A percentile compares a stretch with the other conserved stretches of the same genome.
phyloP scores from a whole-genome alignment of 371 early-diverging fungal genomes.

The Entomophthora muscae region DNA sequence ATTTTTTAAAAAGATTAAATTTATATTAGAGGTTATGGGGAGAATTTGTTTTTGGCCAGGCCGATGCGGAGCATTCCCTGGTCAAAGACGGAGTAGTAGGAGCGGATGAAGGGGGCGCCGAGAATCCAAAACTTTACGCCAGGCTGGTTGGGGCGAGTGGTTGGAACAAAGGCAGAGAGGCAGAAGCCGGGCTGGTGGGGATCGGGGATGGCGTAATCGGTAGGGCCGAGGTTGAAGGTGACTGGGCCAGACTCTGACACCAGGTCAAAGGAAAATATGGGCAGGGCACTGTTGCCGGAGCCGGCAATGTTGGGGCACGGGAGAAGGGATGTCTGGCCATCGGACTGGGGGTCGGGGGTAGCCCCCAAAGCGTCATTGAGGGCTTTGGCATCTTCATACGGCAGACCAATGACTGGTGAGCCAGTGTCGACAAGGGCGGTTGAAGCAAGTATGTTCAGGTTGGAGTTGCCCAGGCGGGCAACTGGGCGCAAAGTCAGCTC shows the following conservation, averaged over 20 bases:
- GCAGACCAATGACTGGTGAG: neutral
- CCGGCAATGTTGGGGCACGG: conserved; percentile 15
- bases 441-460: neutral
- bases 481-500: neutral
- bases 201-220: conserved; percentile 52
- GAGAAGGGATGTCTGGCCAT: conserved; percentile 5
- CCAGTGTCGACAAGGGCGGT: neutral
- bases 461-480: neutral
- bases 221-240: conserved; percentile 40
- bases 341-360: conserved; percentile 7
- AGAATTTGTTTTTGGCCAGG: neutral
- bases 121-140: neutral
- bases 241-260: conserved; percentile 47
- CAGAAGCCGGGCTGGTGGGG: conserved; percentile 25
- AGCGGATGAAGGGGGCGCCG: neutral
- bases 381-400: neutral
- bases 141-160: neutral
- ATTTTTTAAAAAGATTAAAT: too few species aligned
- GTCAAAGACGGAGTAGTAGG: conserved; percentile 1
- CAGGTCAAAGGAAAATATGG: conserved; percentile 45
- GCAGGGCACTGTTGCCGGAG: conserved; percentile 68
- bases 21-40: neutral
- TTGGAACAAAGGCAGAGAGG: neutral
- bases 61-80: neutral
- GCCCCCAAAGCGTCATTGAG: conserved; percentile 2